Evolutionary conservation across 2,329 filamentous ascomycete species (phyloP), one percentile per base, ranked within the genome.

Genomic region (Alternaria gaisen): DNA sequence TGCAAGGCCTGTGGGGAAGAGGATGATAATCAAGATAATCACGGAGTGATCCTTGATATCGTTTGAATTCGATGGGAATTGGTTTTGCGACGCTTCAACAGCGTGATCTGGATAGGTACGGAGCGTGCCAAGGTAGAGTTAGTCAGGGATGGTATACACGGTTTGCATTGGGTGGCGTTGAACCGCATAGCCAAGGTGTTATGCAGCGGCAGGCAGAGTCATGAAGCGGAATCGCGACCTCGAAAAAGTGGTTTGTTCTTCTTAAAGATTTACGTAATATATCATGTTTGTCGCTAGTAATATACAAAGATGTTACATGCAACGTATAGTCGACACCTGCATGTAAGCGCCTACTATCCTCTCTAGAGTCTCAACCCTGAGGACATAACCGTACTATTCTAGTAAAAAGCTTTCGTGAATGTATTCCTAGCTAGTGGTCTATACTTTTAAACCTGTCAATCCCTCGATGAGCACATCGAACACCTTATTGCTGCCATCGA

Each of bases 1-100:
- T 75, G 53, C 56, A 64, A 50, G 65, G 60, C 44, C 56, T 71
- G 14, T 74, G 72, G 73, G 69, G 69, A 64, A 70, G 72, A 59
- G 66, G 70, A 72, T 70, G 56, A 58, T 50, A 43, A 30, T 26
- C 4, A 24, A 34, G 9, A 53, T 6, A 16, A n/a, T 32, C 18
- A 12, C 24, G 6, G 9, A 24, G 22, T 22, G 30, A 36, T 26
- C 9, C 1, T 36, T 24, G 20, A 9, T 36, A 20, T 16, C 18
- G 26, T 43, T 43, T 24, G 8, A 30, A 1, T 9, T 20, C n/a
- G 34, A 32, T 32, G 18, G 7, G 18, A 16, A 11, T 3, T 32
- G 10, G 9, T 38, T 26, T 11, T 6, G 43, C 18, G 20, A 18
- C 18, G 40, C 30, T 44, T 32, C 50, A 52, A 52, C 50, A 52